Evolutionary conservation across 805 yeast species (phyloP), one percentile per base, ranked within the genome.

Genomic region (Wickerhamomyces queroliae): DNA sequence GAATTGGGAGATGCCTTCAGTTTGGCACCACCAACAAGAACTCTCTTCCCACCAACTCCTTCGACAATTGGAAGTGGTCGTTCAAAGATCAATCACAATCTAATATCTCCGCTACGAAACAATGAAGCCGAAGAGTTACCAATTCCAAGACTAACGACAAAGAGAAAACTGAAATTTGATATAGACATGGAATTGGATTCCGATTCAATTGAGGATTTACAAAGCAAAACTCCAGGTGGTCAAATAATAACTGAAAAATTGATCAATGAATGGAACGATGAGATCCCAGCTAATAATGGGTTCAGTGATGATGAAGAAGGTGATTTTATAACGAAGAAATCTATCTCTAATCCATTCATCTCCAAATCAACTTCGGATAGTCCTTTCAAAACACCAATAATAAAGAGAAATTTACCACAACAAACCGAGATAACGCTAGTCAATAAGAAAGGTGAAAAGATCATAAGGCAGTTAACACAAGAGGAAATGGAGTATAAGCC

Each of bases 361-460:
- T 29, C 50, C 16, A 46, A 38, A 24, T 29, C 7, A 15, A n/a
- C 3, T 15, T 17, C 29, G 16, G 26, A 18, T 17, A 32, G 18
- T 20, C 12, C 33, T 26, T 33, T 24, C 19, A 26, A 26, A 9
- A 26, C 33, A 18, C 26, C 36, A 46, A 32, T 46, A 42, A 35
- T 39, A 40, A 38, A 37, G 12, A 47, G 48, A 29, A 40, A 52
- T 33, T 54, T 53, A 16, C 47, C 43, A 41, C 46, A 50, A 15
- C 55, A 48, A 42, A 46, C 40, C 33, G 49, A 49, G 28, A 49
- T 53, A 24, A 56, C 59, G n/a, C 52, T 56, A 47, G 45, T 64
- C 3, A 58, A 64, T 42, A 64, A 59, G 43, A 54, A 48, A 32
- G 68, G 69, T 7, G 55, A 60, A 9, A 58, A 52, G n/a, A 47